Base-by-base conservation (phyloP, 371 early-diverging fungal species). In the Mucor racemosus region DNA sequence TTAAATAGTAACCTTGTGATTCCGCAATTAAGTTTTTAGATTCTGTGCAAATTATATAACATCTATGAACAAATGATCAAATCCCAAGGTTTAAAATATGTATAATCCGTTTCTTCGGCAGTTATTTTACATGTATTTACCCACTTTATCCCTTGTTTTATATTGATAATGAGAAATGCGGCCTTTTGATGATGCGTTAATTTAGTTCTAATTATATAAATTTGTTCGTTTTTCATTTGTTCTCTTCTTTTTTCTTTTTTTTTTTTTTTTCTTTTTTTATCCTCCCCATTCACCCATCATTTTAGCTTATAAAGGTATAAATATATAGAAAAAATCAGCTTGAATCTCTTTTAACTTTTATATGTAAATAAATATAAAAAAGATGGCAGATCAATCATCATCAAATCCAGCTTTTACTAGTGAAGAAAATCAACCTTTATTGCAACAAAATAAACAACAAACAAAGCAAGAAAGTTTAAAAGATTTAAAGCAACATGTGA, bases 381-480 rank as follows among this genome's bases (percentile, higher is more conserved):
- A 56, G 1, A 63, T 63, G 64, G 42, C 46, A 19, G 41, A 55
- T 56, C 36, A 35, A 56, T 56, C 56, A 1, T 31, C 54, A 31
- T 55, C 63, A 31, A 38, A 58, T 15, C 56, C 44, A 35, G 26
- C 35, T 5, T 14, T 46, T 7, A 21, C 33, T 3, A 26, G 31
- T 33, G 39, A 62, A 8, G 58, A 64, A 48, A 26, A 56, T 17
- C 17, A 44, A 33, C 66, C 68, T 10, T 58, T 70, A 55, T 40
- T 70, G 39, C 26, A 50, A 34, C 66, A 44, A 55, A 56, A 48
- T 79, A 53, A 34, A 48, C 54, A 58, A 80, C 46, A 48, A 50
- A 33, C 54, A 35, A 71, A 56, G 14, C 17, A 39, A 62, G 72
- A 72, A 41, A 57, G 58, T 5, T 56, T 72, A 7, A 60, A 53